These are phyloP conservation scores for Notholithocarpus densiflorus DNA, from an alignment of 306 rosid species.

Conservation along the genomic window DNA sequence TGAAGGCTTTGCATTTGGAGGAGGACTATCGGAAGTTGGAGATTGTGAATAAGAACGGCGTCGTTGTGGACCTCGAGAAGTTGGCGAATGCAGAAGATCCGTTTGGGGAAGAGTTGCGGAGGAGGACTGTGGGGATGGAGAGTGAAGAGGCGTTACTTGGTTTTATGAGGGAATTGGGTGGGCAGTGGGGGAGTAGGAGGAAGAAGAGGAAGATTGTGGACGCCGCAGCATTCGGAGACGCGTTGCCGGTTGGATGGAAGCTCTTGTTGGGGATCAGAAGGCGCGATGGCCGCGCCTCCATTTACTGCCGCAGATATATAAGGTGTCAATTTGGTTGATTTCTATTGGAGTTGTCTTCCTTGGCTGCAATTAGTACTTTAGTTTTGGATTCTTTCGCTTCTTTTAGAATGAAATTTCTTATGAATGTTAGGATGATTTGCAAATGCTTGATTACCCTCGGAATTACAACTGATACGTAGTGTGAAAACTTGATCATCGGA, in stretches of 20 bases:
- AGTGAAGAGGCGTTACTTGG: constrained; percentile 64
- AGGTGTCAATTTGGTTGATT: constrained; percentile 36
- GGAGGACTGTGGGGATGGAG: constrained; percentile 57
- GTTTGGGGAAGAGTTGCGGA: constrained; percentile 56
- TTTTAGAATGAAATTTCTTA: neutral
- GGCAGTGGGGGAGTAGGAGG: constrained; percentile 87
- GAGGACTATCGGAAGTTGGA: constrained; percentile 18
- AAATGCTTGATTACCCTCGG: too few relatives aligned
- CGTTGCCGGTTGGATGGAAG: constrained; percentile 74
- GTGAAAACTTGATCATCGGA: too few relatives aligned
- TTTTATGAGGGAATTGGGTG: constrained; percentile 71
- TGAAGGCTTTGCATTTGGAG: constrained; percentile 36
- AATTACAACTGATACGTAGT: too few relatives aligned
- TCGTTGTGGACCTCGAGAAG: constrained; percentile 36
- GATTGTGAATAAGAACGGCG: constrained; percentile 46
- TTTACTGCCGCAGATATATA: constrained; percentile 79
- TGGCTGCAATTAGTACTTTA: neutral
- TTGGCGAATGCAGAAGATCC: constrained; percentile 47
- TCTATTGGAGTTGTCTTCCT: neutral
- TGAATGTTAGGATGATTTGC: too few relatives aligned
- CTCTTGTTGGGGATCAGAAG: constrained; percentile 74
- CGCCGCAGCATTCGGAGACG: constrained; percentile 56
- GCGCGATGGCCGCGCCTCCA: constrained; percentile 80
- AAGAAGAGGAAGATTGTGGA: constrained; percentile 81
- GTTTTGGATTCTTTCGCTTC: neutral